A percentile compares a stretch with the other conserved stretches of the same genome.
Evolutionary conservation across 78 protist genomes (phyloP).

Genomic region (Bodo saltans): DNA sequence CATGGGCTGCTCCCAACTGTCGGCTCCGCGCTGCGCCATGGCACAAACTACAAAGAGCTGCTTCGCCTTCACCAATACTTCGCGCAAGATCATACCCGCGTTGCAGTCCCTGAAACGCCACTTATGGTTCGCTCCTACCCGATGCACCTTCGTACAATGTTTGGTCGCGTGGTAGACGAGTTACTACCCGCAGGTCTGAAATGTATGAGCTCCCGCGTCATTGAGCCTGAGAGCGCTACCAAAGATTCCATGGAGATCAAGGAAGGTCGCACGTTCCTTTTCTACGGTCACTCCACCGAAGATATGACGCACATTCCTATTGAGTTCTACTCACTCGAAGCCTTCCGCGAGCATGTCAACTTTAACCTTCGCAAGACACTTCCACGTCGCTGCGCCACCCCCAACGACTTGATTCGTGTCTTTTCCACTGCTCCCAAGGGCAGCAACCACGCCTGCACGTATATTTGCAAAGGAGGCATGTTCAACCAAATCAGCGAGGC

Average conservation of each 20-base stretch:
- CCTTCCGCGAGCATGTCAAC: not conserved
- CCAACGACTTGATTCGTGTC: not conserved
- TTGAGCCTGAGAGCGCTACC: not conserved
- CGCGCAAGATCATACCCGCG: not conserved
- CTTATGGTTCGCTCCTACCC: not conserved
- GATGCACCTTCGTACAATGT: not conserved
- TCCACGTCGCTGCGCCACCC: not conserved
- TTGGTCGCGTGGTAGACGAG: slow-evolving; percentile 1
- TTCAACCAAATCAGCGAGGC: not conserved
- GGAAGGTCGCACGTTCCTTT: not conserved
- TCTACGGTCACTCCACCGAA: not conserved
- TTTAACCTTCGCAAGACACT: not conserved
- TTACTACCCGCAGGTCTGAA: not conserved
- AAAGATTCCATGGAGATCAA: not conserved
- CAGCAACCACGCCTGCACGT: not conserved
- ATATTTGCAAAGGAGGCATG: not conserved
- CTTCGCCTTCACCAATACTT: not conserved
- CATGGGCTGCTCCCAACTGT: slow-evolving; percentile 5
- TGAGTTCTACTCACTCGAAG: not conserved
- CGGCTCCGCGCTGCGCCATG: not conserved
- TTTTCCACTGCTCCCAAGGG: not conserved
- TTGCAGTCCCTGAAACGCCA: not conserved
- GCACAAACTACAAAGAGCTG: not conserved
- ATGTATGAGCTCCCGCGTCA: not conserved
- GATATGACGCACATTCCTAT: not conserved